Evolutionary conservation across 768 basidiomycete genomes (phyloP), one percentile per base, ranked within the genome.

Genomic region (Cubamyces lactineus): DNA sequence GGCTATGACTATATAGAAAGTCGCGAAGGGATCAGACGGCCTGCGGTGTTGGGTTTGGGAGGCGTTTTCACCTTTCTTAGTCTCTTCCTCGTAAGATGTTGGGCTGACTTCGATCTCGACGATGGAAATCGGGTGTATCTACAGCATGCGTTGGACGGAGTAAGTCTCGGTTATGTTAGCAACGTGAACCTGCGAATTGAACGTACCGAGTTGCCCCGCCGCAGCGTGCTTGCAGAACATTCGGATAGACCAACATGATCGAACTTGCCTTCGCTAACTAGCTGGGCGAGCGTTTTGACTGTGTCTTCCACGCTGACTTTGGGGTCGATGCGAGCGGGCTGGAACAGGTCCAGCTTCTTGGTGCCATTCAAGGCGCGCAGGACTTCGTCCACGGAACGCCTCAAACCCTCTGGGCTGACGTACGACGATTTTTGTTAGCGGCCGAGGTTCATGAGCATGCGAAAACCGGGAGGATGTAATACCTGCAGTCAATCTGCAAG

Each of bases 101-200:
- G 83, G 80, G 63, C 85, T 87, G 45, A 86, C 72, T 70, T 90
- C 89, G 53, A 89, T 86, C 71, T 90, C 87, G 9, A 85, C 83
- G 17, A 82, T 77, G n/a, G 82, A 77, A 57, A 88, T 78, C 3
- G 82, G 84, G 40, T 81, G 74, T 8, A 86, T 76, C 59, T 61
- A 34, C 7, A 26, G 24, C 6, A 21, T 16, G 2, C 3, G 26
- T 3, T 9, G 1, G 9, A 11, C 9, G 5, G 9, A 34, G 34
- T 34, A 9, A 34, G 34, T 11, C 9, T 11, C 9, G 1, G 1
- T 34, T 34, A 7, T 16, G 11, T 11, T 1, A 16, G 5, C 12
- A 53, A 1, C 9, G 42, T 17, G 12, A 19, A 12, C 2, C 12
- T 5, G 4, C 0, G 24, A 19, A 16, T 2, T 17, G 3, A 0